Base-by-base conservation (phyloP, 139 green algal species). In the Mychonastes homosphaera region DNA sequence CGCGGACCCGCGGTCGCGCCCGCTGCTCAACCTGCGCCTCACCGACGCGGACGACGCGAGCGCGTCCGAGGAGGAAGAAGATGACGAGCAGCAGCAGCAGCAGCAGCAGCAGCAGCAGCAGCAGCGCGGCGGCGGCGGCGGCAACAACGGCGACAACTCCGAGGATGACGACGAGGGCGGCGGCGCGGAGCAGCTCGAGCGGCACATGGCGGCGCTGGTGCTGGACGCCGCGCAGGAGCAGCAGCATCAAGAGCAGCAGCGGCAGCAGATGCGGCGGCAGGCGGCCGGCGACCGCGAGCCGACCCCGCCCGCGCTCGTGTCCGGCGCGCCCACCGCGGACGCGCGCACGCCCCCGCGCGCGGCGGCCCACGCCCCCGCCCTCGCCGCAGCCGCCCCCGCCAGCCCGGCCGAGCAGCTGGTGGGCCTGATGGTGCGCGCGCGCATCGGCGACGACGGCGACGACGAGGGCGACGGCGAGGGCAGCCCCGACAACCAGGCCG, bases 1-100 rank as follows among this genome's bases (percentile, higher is more conserved):
- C 13, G 12, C 16, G 19, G 16, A 27, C 8, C 16, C 26, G 43
- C 16, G 13, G 12, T 8, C 8, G 18, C 27, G n/a, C 27, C 18
- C 28, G 48, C 67, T 82, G 51, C 75, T 70, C 19, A 70, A 78
- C 30, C 26, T 82, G 34, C 62, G 41, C 27, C 44, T 82, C 24
- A 73, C 53, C 2, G 70, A 78, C 48, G 78, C 78, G 62, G 78
- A 78, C 36, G 75, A 82, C 62, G 77, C 75, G 0, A 77, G 75
- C 36, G 67, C 76, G 50, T 40, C 71, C 26, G 56, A 72, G 39
- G 30, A 47, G 23, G 64, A 56, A 18, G 29, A 27, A 2, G 13
- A 27, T 34, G 26, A 18, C 49, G 38, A 40, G 27, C 18, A 4
- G 1, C 49, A 56, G 13, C 8, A 12, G 29, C 56, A 53, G 41